Percentiles rank a stretch among this genome's conserved stretches.
phyloP scores from a whole-genome alignment of 495 filamentous ascomycete species.

The Copromyces sp. region DNA sequence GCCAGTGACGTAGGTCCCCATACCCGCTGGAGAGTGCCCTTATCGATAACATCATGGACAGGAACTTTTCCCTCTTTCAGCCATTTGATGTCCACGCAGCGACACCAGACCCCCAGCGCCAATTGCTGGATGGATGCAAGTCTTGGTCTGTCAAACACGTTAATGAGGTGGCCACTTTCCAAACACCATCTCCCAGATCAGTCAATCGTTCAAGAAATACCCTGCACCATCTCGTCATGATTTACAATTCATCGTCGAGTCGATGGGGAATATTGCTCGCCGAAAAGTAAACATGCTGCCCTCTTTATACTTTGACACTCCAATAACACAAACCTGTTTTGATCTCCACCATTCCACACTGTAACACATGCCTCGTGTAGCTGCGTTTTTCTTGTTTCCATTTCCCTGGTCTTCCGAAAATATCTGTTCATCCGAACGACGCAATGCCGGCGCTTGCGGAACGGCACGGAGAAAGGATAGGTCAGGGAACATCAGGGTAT shows the following conservation, averaged over 20 bases:
- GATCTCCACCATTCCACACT: not conserved
- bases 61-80: not conserved
- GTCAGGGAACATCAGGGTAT: not conserved
- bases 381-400: not conserved
- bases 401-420: not conserved
- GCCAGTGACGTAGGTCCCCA: not conserved
- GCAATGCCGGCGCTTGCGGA: not conserved
- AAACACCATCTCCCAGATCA: not conserved
- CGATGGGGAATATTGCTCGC: not conserved
- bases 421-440: not conserved
- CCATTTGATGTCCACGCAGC: not conserved
- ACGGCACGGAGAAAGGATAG: not conserved
- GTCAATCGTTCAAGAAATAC: not conserved
- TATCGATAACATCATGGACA: not conserved
- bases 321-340: not conserved
- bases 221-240: not conserved
- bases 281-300: too few relatives aligned
- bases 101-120: too few relatives aligned
- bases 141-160: not conserved
- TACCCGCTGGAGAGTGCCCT: not conserved
- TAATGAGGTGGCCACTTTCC: not conserved
- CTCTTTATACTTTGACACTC: not conserved
- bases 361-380: not conserved
- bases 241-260: not conserved
- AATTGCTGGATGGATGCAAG: not conserved